Percentiles rank a stretch among this genome's conserved stretches.
Evolutionary conservation across 495 filamentous ascomycete genomes (phyloP).

Genomic region (Penicillium maclennaniae): DNA sequence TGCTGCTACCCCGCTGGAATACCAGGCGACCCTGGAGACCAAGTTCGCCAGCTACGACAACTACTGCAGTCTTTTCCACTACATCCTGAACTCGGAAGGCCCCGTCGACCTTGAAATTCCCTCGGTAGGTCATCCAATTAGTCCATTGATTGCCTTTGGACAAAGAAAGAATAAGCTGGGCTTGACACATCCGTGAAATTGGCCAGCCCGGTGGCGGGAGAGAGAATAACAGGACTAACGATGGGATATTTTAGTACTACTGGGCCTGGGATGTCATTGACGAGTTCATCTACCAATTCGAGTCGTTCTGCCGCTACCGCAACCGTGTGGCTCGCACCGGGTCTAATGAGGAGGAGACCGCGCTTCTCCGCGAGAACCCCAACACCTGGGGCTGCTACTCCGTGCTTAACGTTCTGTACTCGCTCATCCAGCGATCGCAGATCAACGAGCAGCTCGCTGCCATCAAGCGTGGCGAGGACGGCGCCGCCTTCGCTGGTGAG

Average conservation of each 20-base stretch:
- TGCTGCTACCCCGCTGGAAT: conserved; percentile 92
- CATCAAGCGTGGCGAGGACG: conserved; percentile 90
- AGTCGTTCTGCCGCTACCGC: conserved; percentile 96
- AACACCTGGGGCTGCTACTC: conserved; percentile 99
- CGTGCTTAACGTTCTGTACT: conserved; percentile 98
- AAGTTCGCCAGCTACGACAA: conserved; percentile 98
- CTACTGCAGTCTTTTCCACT: conserved; percentile 98
- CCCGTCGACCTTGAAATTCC: conserved; percentile 95
- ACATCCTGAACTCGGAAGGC: conserved; percentile 96
- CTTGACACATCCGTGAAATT: conserved; percentile 13
- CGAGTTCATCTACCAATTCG: conserved; percentile 99
- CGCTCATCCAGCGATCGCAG: conserved; percentile 93
- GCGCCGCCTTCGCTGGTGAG: conserved; percentile 78
- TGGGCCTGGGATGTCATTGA: conserved; percentile 99
- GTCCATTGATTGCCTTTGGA: conserved; percentile 2
- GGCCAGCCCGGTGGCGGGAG: neutral
- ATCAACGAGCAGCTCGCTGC: conserved; percentile 95
- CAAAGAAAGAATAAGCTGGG: conserved; percentile 13
- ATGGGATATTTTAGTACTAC: conserved; percentile 65
- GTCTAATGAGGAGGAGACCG: conserved; percentile 82
- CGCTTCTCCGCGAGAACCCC: conserved; percentile 88
- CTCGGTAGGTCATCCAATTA: conserved; percentile 59
- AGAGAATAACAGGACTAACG: conserved; percentile 10
- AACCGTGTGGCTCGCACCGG: conserved; percentile 82
- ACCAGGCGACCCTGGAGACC: conserved; percentile 85